These are phyloP conservation scores for Fusarium neocosmosporiellum DNA, from an alignment of 2,329 filamentous ascomycete species.

Conservation along the genomic window DNA sequence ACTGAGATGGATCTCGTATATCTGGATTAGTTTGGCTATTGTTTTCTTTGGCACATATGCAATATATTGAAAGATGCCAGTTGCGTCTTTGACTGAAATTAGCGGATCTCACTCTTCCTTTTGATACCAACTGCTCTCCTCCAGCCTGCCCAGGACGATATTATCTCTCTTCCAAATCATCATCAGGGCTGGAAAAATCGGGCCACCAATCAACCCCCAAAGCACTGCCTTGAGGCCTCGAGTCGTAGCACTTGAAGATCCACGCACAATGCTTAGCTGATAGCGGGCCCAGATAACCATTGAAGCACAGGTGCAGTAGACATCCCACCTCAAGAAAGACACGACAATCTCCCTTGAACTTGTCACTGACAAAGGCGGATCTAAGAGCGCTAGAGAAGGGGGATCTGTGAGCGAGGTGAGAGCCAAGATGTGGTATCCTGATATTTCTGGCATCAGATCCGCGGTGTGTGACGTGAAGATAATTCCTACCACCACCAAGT, in stretches of 20 bases:
- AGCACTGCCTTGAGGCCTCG: neutral
- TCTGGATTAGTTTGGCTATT: neutral
- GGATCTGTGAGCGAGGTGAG: slow-evolving; percentile 24
- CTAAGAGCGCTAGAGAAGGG: slow-evolving; percentile 25
- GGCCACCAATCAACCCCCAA: slow-evolving; percentile 25
- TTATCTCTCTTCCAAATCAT: slow-evolving; percentile 28
- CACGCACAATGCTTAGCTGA: slow-evolving; percentile 7
- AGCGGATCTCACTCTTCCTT: slow-evolving; percentile 12
- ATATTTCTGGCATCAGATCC: neutral
- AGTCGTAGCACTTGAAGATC: neutral
- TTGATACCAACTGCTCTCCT: neutral
- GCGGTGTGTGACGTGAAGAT: slow-evolving; percentile 9
- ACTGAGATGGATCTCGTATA: neutral
- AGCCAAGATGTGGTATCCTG: slow-evolving; percentile 20
- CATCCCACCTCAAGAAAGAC: slow-evolving; percentile 35
- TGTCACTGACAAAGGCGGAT: slow-evolving; percentile 11
- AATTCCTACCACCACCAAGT: slow-evolving; percentile 15
- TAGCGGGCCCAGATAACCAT: slow-evolving; percentile 32
- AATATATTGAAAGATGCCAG: neutral
- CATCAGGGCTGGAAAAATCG: slow-evolving; percentile 32
- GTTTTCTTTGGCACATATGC: neutral
- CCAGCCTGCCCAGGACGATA: neutral
- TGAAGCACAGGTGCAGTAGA: slow-evolving; percentile 33
- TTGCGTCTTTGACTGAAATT: neutral
- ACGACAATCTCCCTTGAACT: slow-evolving; percentile 30